Evolutionary conservation across 192 early-diverging fungal species (phyloP), one percentile per base, ranked within the genome.

Genomic region (Coemansia erecta): DNA sequence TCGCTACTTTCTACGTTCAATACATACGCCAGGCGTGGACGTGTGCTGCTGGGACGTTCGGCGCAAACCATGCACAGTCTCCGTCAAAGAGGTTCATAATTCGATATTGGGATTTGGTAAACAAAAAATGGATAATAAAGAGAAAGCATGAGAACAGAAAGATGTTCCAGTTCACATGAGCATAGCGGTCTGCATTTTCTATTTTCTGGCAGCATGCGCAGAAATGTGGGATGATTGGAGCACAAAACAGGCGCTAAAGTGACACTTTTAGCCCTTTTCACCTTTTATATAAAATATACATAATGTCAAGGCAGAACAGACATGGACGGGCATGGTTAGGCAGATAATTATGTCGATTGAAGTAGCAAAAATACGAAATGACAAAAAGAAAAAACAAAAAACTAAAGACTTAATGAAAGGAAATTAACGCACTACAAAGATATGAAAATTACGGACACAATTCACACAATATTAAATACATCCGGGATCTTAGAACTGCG

Each of bases 51-150:
- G 77, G 77, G 11, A 80, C 77, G 42, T 61, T 80, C 11, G 72
- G 47, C 22, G 77, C 63, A 43, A 80, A 80, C 77, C 72, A 80
- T 6, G 77, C 77, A 24, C 66, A 47, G 22, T 50, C 42, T 19
- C 72, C 67, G 57, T 80, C 72, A 22, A 80, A 80, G 19, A 74
- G 52, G 45, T 71, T 66, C 84, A 84, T 84, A 22, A 56, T 31
- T 13, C 42, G 7, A 15, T 53, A 41, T 14, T 23, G 15, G 45
- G 8, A 8, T 0, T n/a, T n/a, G 4, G n/a, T 37, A 35, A 57
- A 33, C 17, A 26, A 24, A 24, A 23, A 42, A 33, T 12, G 8
- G 19, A 66, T 45, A 61, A 3, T 39, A 47, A 23, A 61, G 39
- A 1, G 46, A 12, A 41, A 33, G 39, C 33, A 58, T 21, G n/a